Percentiles rank a stretch among this genome's conserved stretches.
These are phyloP conservation scores for Leccinum disarticulatum DNA, from an alignment of 768 basidiomycete species.

Conservation along the genomic window DNA sequence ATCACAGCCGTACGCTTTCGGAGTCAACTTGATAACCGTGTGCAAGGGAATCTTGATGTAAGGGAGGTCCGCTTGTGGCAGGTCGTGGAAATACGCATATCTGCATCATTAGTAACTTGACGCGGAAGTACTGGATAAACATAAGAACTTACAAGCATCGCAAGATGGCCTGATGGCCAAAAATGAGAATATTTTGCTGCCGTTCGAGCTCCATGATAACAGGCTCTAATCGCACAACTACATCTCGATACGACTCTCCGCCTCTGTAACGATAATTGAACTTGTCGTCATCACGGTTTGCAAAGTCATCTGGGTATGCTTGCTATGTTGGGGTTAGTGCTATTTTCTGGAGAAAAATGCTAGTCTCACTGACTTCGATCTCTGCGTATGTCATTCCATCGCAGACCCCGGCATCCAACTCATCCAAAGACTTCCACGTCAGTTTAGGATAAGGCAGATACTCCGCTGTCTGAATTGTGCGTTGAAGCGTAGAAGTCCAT, in stretches of 20 bases:
- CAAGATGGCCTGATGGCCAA: slow-evolving; percentile 93
- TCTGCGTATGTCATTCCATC: slow-evolving; percentile 99
- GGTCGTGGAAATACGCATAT: slow-evolving; percentile 95
- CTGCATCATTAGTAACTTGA: slow-evolving; percentile 37
- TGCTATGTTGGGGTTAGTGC: slow-evolving; percentile 45
- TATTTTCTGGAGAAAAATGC: not conserved
- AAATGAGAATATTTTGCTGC: slow-evolving; percentile 95
- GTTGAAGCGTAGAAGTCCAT: slow-evolving; percentile 96
- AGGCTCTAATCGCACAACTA: slow-evolving; percentile 91
- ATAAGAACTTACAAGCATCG: slow-evolving; percentile 62
- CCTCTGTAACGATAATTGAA: slow-evolving; percentile 98
- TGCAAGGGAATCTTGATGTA: slow-evolving; percentile 98
- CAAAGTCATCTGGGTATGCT: slow-evolving; percentile 97
- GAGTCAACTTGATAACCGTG: slow-evolving; percentile 97
- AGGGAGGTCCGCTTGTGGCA: slow-evolving; percentile 90
- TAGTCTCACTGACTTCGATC: slow-evolving; percentile 71
- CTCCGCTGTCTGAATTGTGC: slow-evolving; percentile 90
- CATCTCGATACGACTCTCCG: slow-evolving; percentile 97
- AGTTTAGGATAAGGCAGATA: slow-evolving; percentile 83
- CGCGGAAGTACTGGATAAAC: not conserved
- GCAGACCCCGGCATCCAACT: slow-evolving; percentile 98
- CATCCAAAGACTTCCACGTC: slow-evolving; percentile 98
- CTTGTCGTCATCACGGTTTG: slow-evolving; percentile 97
- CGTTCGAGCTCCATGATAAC: slow-evolving; percentile 99
- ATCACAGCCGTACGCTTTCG: slow-evolving; percentile 97